Conservation (phyloP, 2,329 filamentous ascomycete genomes). For the Penicillium sp. region DNA sequence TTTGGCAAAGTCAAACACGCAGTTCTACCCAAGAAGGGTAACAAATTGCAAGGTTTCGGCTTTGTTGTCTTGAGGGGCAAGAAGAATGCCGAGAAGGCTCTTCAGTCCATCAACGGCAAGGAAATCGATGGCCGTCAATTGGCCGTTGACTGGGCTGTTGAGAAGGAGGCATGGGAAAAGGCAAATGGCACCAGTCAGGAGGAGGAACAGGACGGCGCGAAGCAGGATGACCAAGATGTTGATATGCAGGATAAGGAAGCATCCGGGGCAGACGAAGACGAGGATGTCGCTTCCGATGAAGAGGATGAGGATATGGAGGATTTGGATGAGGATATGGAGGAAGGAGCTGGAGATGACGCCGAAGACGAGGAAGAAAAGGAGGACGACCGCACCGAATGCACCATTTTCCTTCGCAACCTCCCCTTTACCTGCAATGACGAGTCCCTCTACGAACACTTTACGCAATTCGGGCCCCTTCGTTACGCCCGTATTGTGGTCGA, state of each 20-base stretch:
- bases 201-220: constrained; percentile 13
- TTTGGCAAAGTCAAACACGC: constrained; percentile 89
- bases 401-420: constrained; percentile 87
- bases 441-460: constrained; percentile 75
- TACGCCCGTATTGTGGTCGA: constrained; percentile 93
- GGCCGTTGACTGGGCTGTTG: constrained; percentile 95
- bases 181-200: constrained; percentile 45
- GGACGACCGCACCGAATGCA: constrained; percentile 58
- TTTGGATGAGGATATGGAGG: constrained; percentile 4
- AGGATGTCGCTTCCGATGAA: constrained; percentile 2
- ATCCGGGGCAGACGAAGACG: constrained; percentile 30
- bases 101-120: constrained; percentile 81
- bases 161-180: constrained; percentile 78
- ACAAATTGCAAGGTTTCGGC: constrained; percentile 74
- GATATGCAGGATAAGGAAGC: constrained; percentile 53
- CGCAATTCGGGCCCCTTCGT: constrained; percentile 76
- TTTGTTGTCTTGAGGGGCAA: constrained; percentile 83
- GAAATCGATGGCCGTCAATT: constrained; percentile 79
- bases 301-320: constrained; percentile 8
- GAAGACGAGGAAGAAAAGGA: constrained; percentile 44
- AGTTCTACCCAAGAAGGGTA: constrained; percentile 72
- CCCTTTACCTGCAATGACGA: constrained; percentile 85
- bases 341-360: constrained; percentile 35
- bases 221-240: constrained; percentile 37
- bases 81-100: constrained; percentile 85